A percentile compares a stretch with the other conserved stretches of the same genome.
These are phyloP conservation scores for Lepidium aucheri DNA, from an alignment of 345 rosid species.

Conservation along the genomic window DNA sequence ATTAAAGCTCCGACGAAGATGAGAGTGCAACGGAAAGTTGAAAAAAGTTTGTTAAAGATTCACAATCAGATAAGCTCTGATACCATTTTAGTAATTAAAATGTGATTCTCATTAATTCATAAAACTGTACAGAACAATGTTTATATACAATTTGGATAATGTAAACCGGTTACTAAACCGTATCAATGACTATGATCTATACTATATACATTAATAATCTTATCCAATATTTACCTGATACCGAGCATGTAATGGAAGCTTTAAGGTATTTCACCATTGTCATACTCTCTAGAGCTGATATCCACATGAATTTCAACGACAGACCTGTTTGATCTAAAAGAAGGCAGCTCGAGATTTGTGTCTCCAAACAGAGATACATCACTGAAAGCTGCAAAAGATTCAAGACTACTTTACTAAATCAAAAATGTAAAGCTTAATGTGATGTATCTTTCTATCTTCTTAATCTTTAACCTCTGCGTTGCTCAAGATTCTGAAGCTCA, in stretches of 20 bases:
- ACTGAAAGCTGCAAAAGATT: constrained; percentile 38
- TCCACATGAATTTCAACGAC: constrained; percentile 70
- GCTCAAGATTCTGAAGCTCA: constrained; percentile 65
- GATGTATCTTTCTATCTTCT: not conserved
- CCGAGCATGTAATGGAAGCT: constrained; percentile 77
- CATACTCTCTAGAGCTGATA: constrained; percentile 21
- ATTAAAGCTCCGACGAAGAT: too few relatives aligned
- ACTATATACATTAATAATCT: too few relatives aligned
- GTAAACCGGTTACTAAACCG: too few relatives aligned
- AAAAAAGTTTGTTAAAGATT: too few relatives aligned
- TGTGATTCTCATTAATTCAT: too few relatives aligned
- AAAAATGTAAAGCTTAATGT: not conserved
- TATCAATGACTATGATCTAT: too few relatives aligned
- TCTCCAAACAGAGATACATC: constrained; percentile 74
- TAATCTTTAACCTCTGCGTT: constrained; percentile 37
- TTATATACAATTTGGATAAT: too few relatives aligned
- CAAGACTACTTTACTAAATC: not conserved
- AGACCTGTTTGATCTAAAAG: constrained; percentile 59
- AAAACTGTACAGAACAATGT: too few relatives aligned
- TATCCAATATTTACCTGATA: constrained; percentile 39
- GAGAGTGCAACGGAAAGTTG: too few relatives aligned
- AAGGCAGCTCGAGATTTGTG: constrained; percentile 75
- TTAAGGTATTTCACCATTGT: constrained; percentile 37
- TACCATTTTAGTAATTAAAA: too few relatives aligned
- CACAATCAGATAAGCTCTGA: too few relatives aligned